Evolutionary conservation across 169 alveolate species (phyloP), one percentile per base, ranked within the genome.

Genomic region (Eimeria acervulina): DNA sequence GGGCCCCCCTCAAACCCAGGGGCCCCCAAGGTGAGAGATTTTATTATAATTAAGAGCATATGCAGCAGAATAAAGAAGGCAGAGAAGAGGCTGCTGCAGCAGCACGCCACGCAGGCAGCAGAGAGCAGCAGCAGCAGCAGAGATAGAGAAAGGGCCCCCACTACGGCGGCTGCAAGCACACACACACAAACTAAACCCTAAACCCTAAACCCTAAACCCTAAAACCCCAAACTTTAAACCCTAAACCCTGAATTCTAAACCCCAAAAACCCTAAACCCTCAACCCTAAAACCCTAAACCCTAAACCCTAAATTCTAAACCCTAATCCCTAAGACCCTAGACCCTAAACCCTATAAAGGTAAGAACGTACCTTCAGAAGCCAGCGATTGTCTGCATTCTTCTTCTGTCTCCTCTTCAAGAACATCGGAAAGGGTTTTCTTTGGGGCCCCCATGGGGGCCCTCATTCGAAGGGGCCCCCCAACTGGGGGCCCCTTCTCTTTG

Each of bases 141-240:
- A 21, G 63, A 33, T 13, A 76, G 33, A 38, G 47, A 8, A 44
- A 76, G 87, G 61, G 87, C 87, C 87, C 87, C 87, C 61, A 76
- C 87, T n/a, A 61, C 87, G 13, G 36, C 40, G n/a, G 61, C 87
- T 76, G 87, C 61, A 76, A 12, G 26, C 63, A 17, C 87, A 76
- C 44, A 33, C 55, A 42, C 19, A 70, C 66, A 55, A 47, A 5
- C 55, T 12, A 47, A 47, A 47, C 55, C 55, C 55, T 47, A 47
- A 47, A 47, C 55, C 55, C 55, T 47, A 47, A 47, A 47, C 55
- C 55, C 55, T 47, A 47, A 47, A 47, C n/a, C n/a, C n/a, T n/a
- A n/a, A n/a, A n/a, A n/a, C n/a, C n/a, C n/a, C n/a, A n/a, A n/a
- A n/a, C n/a, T n/a, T n/a, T n/a, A n/a, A n/a, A n/a, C n/a, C n/a